Evolutionary conservation across 1,284 basidiomycete species (phyloP), one percentile per base, ranked within the genome.

Genomic region (Fomitopsis pinicola): DNA sequence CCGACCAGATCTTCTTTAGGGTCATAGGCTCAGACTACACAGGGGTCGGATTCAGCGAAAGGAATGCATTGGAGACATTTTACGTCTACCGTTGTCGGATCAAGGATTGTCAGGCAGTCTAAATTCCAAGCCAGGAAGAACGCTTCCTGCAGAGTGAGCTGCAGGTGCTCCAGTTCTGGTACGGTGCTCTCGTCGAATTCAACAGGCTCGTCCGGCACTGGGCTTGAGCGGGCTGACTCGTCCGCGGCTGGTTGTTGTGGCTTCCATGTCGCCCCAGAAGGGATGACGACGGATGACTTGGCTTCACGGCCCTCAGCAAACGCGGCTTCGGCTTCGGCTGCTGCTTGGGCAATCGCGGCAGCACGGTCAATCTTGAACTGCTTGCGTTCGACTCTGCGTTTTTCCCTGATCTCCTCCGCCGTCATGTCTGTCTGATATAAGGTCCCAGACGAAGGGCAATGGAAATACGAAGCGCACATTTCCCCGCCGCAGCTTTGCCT

Each of bases 351-450:
- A 67, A 93, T 86, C 2, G 91, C 91, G 56, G 78, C 79, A n/a
- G 91, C 91, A 68, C 95, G 86, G 71, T 97, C 95, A 44, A 91
- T 80, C 75, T 98, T 98, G 80, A 96, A 95, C 68, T 94, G 89
- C 68, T 88, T 89, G 50, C 96, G 86, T 68, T 95, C 94, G 42
- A 86, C 83, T 54, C 95, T 80, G 33, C 96, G 86, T 71, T 87
- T 87, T 54, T 92, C 92, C 17, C 94, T 91, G 58, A 97, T 77
- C 75, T 97, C 92, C 71, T 98, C 96, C 1, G 92, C 87, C 0
- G 93, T 93, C 69, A 90, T 76, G 60, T 83, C 86, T 90, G 66
- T 14, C 60, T 22, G 61, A 6, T 57, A 57, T 44, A 44, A 55
- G 64, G 36, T 19, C 64, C 26, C 26, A 26, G 30, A 33, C 36